Percentiles rank a stretch among this genome's conserved stretches.
Evolutionary conservation across 163 green algal species (phyloP).

Genomic region (Trebouxiophyceae sp.): DNA sequence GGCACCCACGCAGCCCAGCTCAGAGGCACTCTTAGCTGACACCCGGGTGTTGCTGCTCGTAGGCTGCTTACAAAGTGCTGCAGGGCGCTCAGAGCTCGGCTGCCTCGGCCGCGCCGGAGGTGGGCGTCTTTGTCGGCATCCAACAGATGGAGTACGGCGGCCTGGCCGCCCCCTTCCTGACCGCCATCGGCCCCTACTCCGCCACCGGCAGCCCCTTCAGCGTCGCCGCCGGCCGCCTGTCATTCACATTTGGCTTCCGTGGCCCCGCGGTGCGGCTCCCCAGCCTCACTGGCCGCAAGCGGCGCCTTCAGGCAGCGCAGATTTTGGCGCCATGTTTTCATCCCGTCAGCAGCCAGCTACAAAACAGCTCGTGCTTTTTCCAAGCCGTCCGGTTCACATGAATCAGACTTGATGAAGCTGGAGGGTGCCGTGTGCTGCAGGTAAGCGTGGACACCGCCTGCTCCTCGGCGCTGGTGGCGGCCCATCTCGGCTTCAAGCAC

Average conservation of each 20-base stretch:
- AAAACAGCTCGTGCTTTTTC: too few relatives aligned
- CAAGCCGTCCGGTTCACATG: too few relatives aligned
- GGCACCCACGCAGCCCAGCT: too few relatives aligned
- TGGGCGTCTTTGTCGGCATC: conserved; percentile 43
- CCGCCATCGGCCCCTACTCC: conserved; percentile 31
- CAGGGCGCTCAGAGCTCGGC: neutral
- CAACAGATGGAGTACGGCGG: conserved; percentile 46
- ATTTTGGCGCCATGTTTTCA: too few relatives aligned
- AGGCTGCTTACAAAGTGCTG: too few relatives aligned
- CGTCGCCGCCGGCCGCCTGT: conserved; percentile 44
- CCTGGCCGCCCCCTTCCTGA: conserved; percentile 19
- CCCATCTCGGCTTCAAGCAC: conserved; percentile 20
- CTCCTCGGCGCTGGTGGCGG: conserved; percentile 72
- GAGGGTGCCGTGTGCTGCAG: conserved; percentile 2
- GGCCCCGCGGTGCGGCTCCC: conserved; percentile 30
- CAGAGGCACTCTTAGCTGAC: too few relatives aligned
- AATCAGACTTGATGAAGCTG: neutral
- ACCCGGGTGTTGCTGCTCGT: too few relatives aligned
- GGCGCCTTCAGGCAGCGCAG: too few relatives aligned
- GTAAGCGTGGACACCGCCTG: conserved; percentile 84
- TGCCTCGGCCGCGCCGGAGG: neutral
- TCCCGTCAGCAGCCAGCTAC: too few relatives aligned
- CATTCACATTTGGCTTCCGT: conserved; percentile 49
- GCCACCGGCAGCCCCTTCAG: conserved; percentile 45
- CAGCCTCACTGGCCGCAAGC: too few relatives aligned